Evolutionary conservation across 208 protist genomes (phyloP).

Genomic region (Sergeia podlipaevii): DNA sequence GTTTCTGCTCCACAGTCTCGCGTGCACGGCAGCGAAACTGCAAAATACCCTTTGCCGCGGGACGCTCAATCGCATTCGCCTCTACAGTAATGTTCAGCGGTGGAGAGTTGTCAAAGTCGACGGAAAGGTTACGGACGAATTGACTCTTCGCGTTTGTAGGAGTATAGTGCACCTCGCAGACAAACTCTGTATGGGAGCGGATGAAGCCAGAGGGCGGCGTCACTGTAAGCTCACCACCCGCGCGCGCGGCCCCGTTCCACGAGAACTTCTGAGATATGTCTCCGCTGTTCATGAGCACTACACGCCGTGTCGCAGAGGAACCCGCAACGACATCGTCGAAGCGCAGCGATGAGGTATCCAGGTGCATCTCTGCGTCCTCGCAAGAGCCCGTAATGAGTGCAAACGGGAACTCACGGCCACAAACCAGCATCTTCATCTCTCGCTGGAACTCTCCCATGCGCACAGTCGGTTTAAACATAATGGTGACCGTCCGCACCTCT

Average conservation of each 20-base stretch:
- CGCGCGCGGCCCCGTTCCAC: conserved; percentile 50
- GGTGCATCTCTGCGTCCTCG: conserved; percentile 93
- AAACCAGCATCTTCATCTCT: conserved; percentile 88
- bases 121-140: conserved; percentile 31
- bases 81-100: conserved; percentile 77
- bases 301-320: conserved; percentile 49
- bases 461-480: conserved; percentile 73
- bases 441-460: conserved; percentile 90
- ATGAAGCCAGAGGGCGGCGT: conserved; percentile 79
- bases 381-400: conserved; percentile 85
- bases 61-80: conserved; percentile 73
- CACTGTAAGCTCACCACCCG: conserved; percentile 72
- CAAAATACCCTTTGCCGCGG: conserved; percentile 60
- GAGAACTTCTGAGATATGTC: conserved; percentile 93
- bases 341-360: conserved; percentile 84
- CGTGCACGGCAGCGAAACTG: conserved; percentile 81
- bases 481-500: conserved; percentile 56
- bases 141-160: conserved; percentile 40
- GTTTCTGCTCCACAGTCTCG: conserved; percentile 48
- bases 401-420: conserved; percentile 81
- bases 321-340: conserved; percentile 93
- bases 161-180: conserved; percentile 89
- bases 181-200: conserved; percentile 83
- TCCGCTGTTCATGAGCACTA: conserved; percentile 95
- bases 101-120: conserved; percentile 82